These are phyloP conservation scores for Stromatinia cepivora DNA, from an alignment of 2,329 filamentous ascomycete genomes.

Conservation along the genomic window DNA sequence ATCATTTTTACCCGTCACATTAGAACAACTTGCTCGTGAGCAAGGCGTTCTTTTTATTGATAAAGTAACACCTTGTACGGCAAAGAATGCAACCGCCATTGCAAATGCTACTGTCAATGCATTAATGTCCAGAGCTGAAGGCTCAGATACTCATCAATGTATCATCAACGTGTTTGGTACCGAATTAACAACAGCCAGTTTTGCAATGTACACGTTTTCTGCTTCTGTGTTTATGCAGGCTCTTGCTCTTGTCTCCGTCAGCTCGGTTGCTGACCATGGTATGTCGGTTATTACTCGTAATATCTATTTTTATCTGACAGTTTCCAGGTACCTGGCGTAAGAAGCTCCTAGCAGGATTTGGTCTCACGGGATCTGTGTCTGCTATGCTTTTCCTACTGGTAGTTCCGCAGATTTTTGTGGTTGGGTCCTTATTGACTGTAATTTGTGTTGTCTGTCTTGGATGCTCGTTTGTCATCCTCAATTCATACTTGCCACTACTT, in stretches of 20 bases:
- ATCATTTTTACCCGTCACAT: constrained; percentile 93
- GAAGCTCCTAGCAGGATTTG: constrained; percentile 78
- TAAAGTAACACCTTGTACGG: constrained; percentile 70
- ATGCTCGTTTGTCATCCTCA: constrained; percentile 89
- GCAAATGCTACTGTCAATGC: constrained; percentile 29
- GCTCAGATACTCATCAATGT: constrained; percentile 51
- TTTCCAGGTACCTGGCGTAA: constrained; percentile 68
- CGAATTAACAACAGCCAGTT: constrained; percentile 92
- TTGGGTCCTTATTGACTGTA: constrained; percentile 80
- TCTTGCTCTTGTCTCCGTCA: constrained; percentile 90
- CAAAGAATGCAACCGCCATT: constrained; percentile 38
- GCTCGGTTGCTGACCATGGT: constrained; percentile 90
- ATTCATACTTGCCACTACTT: constrained; percentile 88
- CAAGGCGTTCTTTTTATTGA: constrained; percentile 85
- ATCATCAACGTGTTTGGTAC: constrained; percentile 77
- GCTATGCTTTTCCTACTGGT: constrained; percentile 88
- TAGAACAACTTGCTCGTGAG: constrained; percentile 90
- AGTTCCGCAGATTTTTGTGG: constrained; percentile 69
- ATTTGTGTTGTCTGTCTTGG: constrained; percentile 92
- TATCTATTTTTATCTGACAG: constrained; percentile 7
- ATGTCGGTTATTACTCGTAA: not conserved
- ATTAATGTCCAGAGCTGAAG: constrained; percentile 32
- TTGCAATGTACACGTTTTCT: constrained; percentile 98
- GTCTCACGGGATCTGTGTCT: constrained; percentile 74
- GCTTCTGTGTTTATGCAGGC: constrained; percentile 86